These are phyloP conservation scores for Aspergillus sp. DNA, from an alignment of 2,329 filamentous ascomycete species.

Conservation along the genomic window DNA sequence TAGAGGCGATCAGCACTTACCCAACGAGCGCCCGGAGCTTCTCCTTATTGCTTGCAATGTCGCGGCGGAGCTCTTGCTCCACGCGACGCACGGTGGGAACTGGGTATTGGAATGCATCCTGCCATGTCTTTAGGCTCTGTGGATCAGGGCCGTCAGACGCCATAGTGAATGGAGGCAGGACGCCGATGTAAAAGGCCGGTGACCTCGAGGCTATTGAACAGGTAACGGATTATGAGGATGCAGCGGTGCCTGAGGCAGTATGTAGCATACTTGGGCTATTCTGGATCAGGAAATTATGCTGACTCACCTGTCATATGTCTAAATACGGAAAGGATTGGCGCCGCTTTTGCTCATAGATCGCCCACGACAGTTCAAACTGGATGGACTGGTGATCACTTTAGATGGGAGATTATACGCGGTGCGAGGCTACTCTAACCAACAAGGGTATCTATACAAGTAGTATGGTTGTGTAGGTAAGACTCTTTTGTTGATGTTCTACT, in stretches of 20 bases:
- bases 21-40: constrained; percentile 67
- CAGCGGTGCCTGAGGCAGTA: constrained; percentile 21
- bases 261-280: neutral
- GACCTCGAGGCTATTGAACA: constrained; percentile 8
- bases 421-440: too few species aligned
- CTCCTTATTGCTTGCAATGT: constrained; percentile 63
- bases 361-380: too few species aligned
- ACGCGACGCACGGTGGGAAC: constrained; percentile 62
- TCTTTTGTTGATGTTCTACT: too few species aligned
- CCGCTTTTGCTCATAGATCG: neutral
- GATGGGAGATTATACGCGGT: too few species aligned
- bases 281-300: constrained; percentile 12
- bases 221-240: constrained; percentile 6
- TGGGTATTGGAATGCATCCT: constrained; percentile 67
- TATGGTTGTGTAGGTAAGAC: too few species aligned
- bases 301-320: constrained; percentile 7
- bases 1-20: constrained; percentile 37
- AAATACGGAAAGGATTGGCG: neutral
- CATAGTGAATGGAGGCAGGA: constrained; percentile 39
- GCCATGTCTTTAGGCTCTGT: constrained; percentile 58
- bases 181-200: constrained; percentile 7
- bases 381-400: too few species aligned
- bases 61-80: constrained; percentile 63
- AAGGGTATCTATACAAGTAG: too few species aligned
- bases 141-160: constrained; percentile 58